phyloP scores from a whole-genome alignment of 331 rosid genomes.

The Ulmus americana region DNA sequence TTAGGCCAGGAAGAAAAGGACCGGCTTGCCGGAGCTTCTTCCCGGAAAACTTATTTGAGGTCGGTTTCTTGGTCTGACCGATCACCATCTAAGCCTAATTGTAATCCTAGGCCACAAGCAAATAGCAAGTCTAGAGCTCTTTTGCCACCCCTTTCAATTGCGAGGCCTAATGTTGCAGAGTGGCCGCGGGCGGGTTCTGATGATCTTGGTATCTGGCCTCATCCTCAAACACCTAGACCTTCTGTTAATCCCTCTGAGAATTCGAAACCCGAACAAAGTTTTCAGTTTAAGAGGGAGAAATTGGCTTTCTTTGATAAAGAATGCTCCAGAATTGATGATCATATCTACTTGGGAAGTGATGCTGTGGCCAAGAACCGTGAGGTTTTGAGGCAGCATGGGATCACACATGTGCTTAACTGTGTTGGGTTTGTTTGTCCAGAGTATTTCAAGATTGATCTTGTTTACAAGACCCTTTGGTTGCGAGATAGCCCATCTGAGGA shows the following conservation, averaged over 20 bases:
- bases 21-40: constrained; percentile 27
- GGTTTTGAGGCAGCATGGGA: constrained; percentile 56
- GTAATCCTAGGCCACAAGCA: constrained; percentile 40
- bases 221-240: constrained; percentile 72
- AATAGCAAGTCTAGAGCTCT: constrained; percentile 45
- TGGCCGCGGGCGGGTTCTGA: constrained; percentile 94
- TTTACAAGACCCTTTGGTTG: constrained; percentile 89
- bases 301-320: constrained; percentile 76
- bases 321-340: constrained; percentile 82
- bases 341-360: constrained; percentile 81
- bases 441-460: constrained; percentile 77
- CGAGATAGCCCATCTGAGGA: constrained; percentile 84
- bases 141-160: constrained; percentile 70
- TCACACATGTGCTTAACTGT: constrained; percentile 86
- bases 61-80: constrained; percentile 83
- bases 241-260: constrained; percentile 15
- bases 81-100: constrained; percentile 47
- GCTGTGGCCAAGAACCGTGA: constrained; percentile 88
- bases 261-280: constrained; percentile 37
- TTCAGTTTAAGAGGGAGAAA: constrained; percentile 66
- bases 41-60: constrained; percentile 54
- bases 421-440: constrained; percentile 95
- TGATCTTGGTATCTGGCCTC: constrained; percentile 82
- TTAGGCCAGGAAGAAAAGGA: constrained; percentile 48
- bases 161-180: constrained; percentile 42